These are phyloP conservation scores for Thalassiosira hispida DNA, from an alignment of 352 stramenopile species.

Conservation along the genomic window DNA sequence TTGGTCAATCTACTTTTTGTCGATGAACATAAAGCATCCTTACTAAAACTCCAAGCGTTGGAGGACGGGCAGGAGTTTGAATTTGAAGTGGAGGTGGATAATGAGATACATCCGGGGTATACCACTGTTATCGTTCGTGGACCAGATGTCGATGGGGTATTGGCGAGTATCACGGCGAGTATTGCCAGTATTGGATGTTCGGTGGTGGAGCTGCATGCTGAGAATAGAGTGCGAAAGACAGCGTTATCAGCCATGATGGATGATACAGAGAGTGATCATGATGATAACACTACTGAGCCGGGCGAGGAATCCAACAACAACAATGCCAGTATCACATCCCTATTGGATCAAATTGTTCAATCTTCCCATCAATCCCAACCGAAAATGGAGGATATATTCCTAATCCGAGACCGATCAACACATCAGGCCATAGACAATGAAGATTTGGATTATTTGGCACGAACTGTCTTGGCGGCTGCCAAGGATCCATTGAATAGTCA, in stretches of 20 bases:
- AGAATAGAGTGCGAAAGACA: slow-evolving; percentile 1
- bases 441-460: slow-evolving; percentile 60
- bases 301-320: background rate
- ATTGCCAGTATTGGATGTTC: slow-evolving; percentile 57
- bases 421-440: slow-evolving; percentile 64
- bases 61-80: slow-evolving; percentile 69
- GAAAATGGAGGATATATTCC: slow-evolving; percentile 66
- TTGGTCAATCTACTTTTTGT: slow-evolving; percentile 76
- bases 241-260: background rate
- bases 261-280: background rate
- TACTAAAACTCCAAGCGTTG: slow-evolving; percentile 71
- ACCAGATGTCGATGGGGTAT: slow-evolving; percentile 72
- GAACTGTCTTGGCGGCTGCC: slow-evolving; percentile 58
- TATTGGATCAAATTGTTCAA: too few species aligned
- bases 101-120: slow-evolving; percentile 47
- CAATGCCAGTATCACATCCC: too few species aligned
- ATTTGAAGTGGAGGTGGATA: slow-evolving; percentile 71
- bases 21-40: slow-evolving; percentile 61
- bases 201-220: slow-evolving; percentile 62
- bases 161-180: slow-evolving; percentile 64
- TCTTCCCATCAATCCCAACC: background rate
- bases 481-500: slow-evolving; percentile 64
- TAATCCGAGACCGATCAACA: slow-evolving; percentile 54
- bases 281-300: too few species aligned
- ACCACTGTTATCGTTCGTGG: slow-evolving; percentile 64